Conservation (phyloP, 371 early-diverging fungal species). For the Parasitella parasitica region DNA sequence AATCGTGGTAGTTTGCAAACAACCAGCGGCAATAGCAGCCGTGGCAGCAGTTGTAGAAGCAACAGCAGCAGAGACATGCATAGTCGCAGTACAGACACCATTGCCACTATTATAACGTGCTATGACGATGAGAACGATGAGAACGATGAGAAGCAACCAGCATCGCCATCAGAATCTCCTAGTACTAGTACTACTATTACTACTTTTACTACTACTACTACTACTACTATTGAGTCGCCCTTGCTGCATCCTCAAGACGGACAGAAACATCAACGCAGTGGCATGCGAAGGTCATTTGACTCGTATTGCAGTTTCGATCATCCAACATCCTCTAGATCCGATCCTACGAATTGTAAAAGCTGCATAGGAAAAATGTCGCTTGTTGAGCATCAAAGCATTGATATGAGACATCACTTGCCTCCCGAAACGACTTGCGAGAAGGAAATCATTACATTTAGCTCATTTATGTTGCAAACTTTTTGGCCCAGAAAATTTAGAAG, state of each 20-base stretch:
- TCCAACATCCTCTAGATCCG: slow-evolving; percentile 25
- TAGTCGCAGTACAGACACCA: neutral
- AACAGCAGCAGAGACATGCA: neutral
- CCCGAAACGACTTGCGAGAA: neutral
- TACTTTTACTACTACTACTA: too few relatives aligned
- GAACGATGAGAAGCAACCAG: neutral
- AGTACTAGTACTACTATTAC: neutral
- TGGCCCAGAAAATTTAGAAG: neutral
- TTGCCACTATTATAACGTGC: slow-evolving; percentile 17
- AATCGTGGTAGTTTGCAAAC: neutral
- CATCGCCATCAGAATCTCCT: neutral
- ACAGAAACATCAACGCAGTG: neutral
- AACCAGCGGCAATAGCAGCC: neutral
- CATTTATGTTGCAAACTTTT: neutral
- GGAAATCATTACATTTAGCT: neutral
- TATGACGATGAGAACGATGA: slow-evolving; percentile 4
- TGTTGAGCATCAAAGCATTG: neutral
- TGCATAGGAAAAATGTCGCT: neutral
- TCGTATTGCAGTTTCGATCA: slow-evolving; percentile 28
- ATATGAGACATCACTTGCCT: neutral
- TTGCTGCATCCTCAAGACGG: neutral
- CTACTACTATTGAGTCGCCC: neutral
- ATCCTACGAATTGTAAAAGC: slow-evolving; percentile 19
- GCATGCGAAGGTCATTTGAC: slow-evolving; percentile 15
- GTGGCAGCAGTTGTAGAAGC: neutral